Base-by-base conservation (phyloP, 73 alveolate genomes). In the Paramecium sonneborni region DNA sequence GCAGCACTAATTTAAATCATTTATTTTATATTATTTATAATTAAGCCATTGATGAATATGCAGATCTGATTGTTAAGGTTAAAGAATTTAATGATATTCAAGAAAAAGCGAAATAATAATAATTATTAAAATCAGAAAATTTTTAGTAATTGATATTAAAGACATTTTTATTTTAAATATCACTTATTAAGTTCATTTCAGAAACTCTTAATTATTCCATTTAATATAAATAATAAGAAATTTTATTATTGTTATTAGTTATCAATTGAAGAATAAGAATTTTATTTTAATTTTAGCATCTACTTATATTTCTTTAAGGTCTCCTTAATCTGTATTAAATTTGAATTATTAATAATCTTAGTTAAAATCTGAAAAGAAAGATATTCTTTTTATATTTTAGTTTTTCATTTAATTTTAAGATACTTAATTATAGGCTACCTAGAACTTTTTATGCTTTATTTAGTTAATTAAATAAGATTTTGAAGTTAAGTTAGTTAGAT, bases 1-100 rank as follows among this genome's bases (percentile, higher is more conserved):
- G 90, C 28, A 79, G 41, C 26, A 79, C 69, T 43, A 76, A 79
- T 79, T 79, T 18, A 41, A 79, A 79, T 26, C 30, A 30, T 32
- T 7, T 8, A 24, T 79, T 79, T 79, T 79, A 79, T 43, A 41
- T 26, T 79, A 18, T 39, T 74, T 79, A 79, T 23, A 79, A 79
- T 79, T 15, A 79, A 79, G 90, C 90, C 3, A 79, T 41, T 14
- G 55, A 38, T 26, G 44, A 38, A 3, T 37, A 79, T 20, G 30
- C 76, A 30, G 90, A 79, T 46, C 55, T 79, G 2, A 23, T 46
- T 37, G 76, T 43, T 14, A 41, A 79, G 9, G 30, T 79, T 14
- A 24, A 41, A 1, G 90, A 79, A 12, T 32, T 24, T 32, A 79
- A 24, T 32, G 46, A 79, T 14, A 24, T 15, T 6, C 3, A 79